Evolutionary conservation across 441 rosid species (phyloP).

Genomic region (Biscutella auriculata): DNA sequence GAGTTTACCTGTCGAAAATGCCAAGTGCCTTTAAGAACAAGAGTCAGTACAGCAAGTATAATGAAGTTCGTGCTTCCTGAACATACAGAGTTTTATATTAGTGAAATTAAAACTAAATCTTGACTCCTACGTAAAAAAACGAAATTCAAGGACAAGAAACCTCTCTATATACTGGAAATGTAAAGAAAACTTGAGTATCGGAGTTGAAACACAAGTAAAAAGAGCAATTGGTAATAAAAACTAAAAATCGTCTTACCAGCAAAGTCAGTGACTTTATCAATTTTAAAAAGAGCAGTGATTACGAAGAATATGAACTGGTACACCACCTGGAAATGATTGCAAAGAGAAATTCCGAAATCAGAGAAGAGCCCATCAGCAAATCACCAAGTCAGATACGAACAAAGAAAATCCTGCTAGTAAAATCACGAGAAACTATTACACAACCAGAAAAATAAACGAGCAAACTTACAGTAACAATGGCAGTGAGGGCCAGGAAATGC

Average conservation of each 20-base stretch:
- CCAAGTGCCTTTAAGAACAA: conserved; percentile 66
- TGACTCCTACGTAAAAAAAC: too few relatives aligned
- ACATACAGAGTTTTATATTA: not conserved
- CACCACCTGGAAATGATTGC: conserved; percentile 39
- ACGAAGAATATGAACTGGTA: conserved; percentile 71
- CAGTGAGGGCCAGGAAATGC: conserved; percentile 69
- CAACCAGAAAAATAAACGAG: not conserved
- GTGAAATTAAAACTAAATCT: not conserved
- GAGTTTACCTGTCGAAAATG: conserved; percentile 71
- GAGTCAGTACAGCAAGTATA: conserved; percentile 64
- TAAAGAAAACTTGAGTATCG: not conserved
- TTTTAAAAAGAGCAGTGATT: conserved; percentile 73
- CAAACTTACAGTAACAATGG: conserved; percentile 38
- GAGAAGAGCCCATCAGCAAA: too few relatives aligned
- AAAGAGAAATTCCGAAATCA: too few relatives aligned
- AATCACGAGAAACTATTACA: not conserved
- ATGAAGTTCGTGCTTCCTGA: conserved; percentile 84
- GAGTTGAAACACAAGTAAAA: not conserved
- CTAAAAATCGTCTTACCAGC: conserved; percentile 61
- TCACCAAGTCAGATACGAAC: not conserved
- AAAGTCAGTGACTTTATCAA: conserved; percentile 90
- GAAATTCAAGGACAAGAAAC: too few relatives aligned
- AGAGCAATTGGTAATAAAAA: too few relatives aligned
- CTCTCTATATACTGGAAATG: too few relatives aligned
- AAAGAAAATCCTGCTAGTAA: not conserved